These are phyloP conservation scores for Lolium rigidum DNA, from an alignment of 176 grass and related monocot species.

Conservation along the genomic window DNA sequence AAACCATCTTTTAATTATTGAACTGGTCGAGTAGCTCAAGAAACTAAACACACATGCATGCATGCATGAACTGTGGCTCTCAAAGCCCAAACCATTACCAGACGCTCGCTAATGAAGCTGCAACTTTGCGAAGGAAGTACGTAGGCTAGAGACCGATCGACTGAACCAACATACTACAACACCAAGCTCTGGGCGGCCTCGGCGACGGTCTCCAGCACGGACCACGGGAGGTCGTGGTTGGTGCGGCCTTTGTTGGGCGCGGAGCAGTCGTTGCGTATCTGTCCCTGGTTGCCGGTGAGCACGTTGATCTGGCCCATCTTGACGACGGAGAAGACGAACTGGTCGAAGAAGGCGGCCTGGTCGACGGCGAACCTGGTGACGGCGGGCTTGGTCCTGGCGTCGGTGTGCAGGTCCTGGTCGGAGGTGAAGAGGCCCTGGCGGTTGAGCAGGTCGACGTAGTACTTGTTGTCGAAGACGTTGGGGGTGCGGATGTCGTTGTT, in stretches of 20 bases:
- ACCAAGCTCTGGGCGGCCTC: conserved; percentile 13
- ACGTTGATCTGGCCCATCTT: conserved; percentile 85
- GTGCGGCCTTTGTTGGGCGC: not conserved
- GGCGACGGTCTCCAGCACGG: conserved; percentile 10
- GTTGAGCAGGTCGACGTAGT: conserved; percentile 79
- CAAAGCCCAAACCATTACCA: no score
- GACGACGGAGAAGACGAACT: conserved; percentile 62
- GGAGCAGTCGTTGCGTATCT: conserved; percentile 68
- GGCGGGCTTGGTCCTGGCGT: conserved; percentile 38
- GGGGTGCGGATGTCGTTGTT: conserved; percentile 56
- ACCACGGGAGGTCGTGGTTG: not conserved
- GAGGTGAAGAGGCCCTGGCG: conserved; percentile 78
- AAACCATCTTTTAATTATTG: no score
- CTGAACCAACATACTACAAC: conserved; percentile 6
- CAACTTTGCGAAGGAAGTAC: no score
- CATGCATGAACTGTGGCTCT: no score
- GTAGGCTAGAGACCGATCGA: not conserved
- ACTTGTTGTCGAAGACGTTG: conserved; percentile 77
- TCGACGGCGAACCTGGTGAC: conserved; percentile 50
- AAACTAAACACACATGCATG: no score
- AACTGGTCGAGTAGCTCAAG: no score
- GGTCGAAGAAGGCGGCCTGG: conserved; percentile 59
- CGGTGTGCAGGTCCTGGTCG: conserved; percentile 60
- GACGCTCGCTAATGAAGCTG: no score
- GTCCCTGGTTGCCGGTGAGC: conserved; percentile 54